phyloP scores from a whole-genome alignment of 1,139 yeast genomes.

The Saccharomycopsis hybrid region DNA sequence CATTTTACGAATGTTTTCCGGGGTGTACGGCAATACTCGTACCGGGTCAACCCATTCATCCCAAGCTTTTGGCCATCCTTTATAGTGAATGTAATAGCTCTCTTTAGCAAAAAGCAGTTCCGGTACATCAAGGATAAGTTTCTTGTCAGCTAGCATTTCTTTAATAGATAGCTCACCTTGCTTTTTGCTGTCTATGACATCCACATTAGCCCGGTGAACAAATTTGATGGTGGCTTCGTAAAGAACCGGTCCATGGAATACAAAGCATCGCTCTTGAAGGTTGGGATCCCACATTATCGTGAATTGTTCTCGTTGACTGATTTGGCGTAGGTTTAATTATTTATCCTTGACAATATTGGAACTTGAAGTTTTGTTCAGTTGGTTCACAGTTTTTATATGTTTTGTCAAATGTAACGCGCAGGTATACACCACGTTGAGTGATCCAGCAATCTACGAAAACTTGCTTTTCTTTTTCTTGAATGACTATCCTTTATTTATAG shows the following conservation, averaged over 20 bases:
- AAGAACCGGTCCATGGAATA: constrained; percentile 85
- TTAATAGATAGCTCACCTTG: constrained; percentile 31
- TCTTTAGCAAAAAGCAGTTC: constrained; percentile 34
- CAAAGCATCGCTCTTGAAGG: constrained; percentile 52
- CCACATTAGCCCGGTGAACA: constrained; percentile 44
- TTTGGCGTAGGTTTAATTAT: no score
- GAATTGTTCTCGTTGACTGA: no score
- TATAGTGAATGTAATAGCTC: constrained; percentile 75
- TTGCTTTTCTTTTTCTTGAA: no score
- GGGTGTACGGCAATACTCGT: constrained; percentile 64
- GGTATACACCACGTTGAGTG: no score
- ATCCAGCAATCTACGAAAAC: no score
- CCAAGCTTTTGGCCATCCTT: constrained; percentile 95
- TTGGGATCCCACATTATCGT: constrained; percentile 5
- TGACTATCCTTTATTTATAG: no score
- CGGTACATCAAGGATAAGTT: constrained; percentile 33
- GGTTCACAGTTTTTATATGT: no score
- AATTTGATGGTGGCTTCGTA: constrained; percentile 80
- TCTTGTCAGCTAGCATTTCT: constrained; percentile 1
- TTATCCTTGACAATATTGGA: no score
- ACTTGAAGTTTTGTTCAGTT: no score
- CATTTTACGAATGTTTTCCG: constrained; percentile 61
- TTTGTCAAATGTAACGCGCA: no score
- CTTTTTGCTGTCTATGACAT: constrained; percentile 35
- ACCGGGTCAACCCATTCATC: constrained; percentile 88